phyloP scores from a whole-genome alignment of 352 stramenopile species.

The Plasmopara muralis region DNA sequence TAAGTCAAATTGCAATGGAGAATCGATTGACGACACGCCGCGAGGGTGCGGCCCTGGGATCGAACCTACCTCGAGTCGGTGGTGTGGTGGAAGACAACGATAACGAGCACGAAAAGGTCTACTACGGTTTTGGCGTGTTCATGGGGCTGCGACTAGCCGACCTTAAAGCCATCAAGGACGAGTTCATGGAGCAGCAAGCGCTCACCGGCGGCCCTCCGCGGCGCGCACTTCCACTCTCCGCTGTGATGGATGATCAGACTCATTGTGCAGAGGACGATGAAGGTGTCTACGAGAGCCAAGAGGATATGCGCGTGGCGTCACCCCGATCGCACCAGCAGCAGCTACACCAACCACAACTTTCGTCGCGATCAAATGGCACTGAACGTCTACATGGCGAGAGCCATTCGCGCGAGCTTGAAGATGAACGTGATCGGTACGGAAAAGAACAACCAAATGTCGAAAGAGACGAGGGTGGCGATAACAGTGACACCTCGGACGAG shows the following conservation, averaged over 20 bases:
- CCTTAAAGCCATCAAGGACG: slow-evolving; percentile 79
- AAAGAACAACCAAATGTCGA: slow-evolving; percentile 11
- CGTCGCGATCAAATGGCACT: slow-evolving; percentile 13
- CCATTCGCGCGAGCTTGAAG: slow-evolving; percentile 15
- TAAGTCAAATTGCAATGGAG: slow-evolving; percentile 27
- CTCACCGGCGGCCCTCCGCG: slow-evolving; percentile 11
- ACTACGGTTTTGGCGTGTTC: slow-evolving; percentile 87
- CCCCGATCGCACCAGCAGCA: slow-evolving; percentile 12
- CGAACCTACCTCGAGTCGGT: slow-evolving; percentile 15
- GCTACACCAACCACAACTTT: slow-evolving; percentile 1
- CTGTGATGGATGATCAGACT: slow-evolving; percentile 9
- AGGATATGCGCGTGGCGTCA: slow-evolving; percentile 14
- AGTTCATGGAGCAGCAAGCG: slow-evolving; percentile 63
- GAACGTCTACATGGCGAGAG: slow-evolving; percentile 10
- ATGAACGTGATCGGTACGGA: slow-evolving; percentile 10
- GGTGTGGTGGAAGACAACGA: slow-evolving; percentile 49
- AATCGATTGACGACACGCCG: slow-evolving; percentile 32
- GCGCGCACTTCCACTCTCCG: slow-evolving; percentile 9
- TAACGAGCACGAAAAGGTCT: slow-evolving; percentile 78
- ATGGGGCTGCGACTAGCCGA: slow-evolving; percentile 81
- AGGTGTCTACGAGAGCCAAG: slow-evolving; percentile 14
- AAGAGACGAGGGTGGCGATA: slow-evolving; percentile 16
- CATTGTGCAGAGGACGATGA: slow-evolving; percentile 23
- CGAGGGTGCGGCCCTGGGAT: slow-evolving; percentile 11
- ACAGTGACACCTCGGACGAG: slow-evolving; percentile 57